Base-by-base conservation (phyloP, 306 rosid genomes). In the Dalbergia cultrata region DNA sequence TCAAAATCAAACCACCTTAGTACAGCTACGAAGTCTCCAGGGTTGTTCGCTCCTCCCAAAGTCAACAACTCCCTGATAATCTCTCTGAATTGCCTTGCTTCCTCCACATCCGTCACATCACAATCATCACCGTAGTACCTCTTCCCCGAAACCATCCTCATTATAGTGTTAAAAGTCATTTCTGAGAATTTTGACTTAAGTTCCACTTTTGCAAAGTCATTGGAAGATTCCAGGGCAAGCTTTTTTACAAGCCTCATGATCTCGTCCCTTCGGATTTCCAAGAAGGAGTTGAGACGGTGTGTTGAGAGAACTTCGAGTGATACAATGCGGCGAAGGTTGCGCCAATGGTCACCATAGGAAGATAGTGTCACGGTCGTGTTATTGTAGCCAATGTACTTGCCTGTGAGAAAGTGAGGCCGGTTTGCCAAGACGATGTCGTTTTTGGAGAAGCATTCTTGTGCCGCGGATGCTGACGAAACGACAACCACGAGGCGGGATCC, bases 271-370 rank as follows among this genome's bases (percentile, higher is more conserved):
- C 94, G 85, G 44, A 84, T 69, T 4, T 37, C 78, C 0, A 17
- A 1, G 62, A 88, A 89, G 0, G 50, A 7, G 19, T 75, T 75
- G 9, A 84, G 62, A 22, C 82, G 84, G 5, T 84, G 82, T 1
- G 87, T 5, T 0, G 97, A 91, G 72, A 88, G 88, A 31, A 92
- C 68, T 14, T 92, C 92, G 0, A 74, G 57, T 11, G 87, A 5
- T 7, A 81, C 53, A 11, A 92, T 85, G 34, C 92, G 92, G 34
- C 92, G 97, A 8, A 92, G 86, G 78, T 86, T 90, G 34, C 90
- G 92, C 97, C 97, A 92, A 57, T 90, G 94, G 41, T 90, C 89
- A 0, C 92, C 91, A 44, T 90, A 85, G 5, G 91, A 65, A 9
- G 97, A 0, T 1, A 4, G 0, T 4, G 4, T 0, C 10, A 54